Percentiles rank a stretch among this genome's conserved stretches.
phyloP scores from a whole-genome alignment of 2,329 filamentous ascomycete species.

The Ustilaginoidea virens region DNA sequence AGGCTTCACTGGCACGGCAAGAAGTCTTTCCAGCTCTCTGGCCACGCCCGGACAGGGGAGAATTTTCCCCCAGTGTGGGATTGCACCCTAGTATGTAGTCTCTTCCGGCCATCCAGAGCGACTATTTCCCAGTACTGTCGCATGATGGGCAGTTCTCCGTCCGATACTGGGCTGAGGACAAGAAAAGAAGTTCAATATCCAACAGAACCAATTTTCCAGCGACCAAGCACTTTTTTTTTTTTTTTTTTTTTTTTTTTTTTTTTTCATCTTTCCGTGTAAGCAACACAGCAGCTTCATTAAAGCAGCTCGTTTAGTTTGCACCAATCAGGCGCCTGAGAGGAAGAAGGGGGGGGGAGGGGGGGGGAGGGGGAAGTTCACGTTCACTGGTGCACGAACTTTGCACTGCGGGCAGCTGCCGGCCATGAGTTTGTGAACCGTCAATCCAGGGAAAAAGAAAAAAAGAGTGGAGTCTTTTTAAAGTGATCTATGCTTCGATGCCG shows the following conservation, averaged over 20 bases:
- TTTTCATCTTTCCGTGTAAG: neutral
- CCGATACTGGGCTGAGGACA: too few relatives aligned
- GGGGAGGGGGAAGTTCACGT: too few relatives aligned
- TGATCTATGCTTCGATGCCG: too few relatives aligned
- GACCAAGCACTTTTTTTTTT: neutral
- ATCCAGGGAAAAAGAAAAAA: too few relatives aligned
- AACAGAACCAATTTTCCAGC: neutral
- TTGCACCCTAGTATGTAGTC: accelerated
- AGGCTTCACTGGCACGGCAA: neutral
- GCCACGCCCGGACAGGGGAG: neutral
- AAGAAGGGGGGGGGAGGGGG: too few relatives aligned
- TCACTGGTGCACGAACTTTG: too few relatives aligned
- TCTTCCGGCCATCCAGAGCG: neutral
- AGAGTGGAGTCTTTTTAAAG: too few relatives aligned
- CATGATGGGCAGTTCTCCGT: neutral
- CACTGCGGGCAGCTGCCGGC: too few relatives aligned
- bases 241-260: neutral
- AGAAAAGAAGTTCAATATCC: neutral
- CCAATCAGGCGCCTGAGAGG: too few relatives aligned
- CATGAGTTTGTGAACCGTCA: too few relatives aligned
- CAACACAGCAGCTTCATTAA: too few relatives aligned
- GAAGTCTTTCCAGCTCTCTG: neutral
- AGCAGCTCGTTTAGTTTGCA: too few relatives aligned
- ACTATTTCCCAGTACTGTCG: neutral
- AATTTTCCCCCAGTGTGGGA: neutral